These are phyloP conservation scores for Neurospora sp. DNA, from an alignment of 495 filamentous ascomycete genomes.

Conservation along the genomic window DNA sequence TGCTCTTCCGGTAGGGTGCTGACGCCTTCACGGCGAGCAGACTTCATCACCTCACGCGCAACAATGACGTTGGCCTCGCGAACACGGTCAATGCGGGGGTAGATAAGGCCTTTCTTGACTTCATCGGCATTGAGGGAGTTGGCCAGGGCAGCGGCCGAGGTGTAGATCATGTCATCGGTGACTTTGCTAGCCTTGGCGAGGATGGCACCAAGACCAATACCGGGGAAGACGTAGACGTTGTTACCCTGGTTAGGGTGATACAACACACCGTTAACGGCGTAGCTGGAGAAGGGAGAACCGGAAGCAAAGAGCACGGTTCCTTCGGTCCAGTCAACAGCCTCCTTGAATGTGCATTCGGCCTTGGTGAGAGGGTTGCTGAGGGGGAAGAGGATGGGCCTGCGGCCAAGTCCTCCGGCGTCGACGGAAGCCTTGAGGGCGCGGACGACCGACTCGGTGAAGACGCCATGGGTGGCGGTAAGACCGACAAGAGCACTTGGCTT, in stretches of 20 bases:
- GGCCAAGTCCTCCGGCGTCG: conserved; percentile 60
- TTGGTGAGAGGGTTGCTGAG: conserved; percentile 91
- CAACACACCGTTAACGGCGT: conserved; percentile 52
- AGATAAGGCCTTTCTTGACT: conserved; percentile 71
- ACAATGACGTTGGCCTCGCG: conserved; percentile 82
- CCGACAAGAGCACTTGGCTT: conserved; percentile 92
- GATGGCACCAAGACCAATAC: conserved; percentile 90
- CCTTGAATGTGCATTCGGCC: conserved; percentile 94
- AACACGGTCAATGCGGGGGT: conserved; percentile 88
- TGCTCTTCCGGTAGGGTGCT: conserved; percentile 51
- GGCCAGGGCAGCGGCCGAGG: conserved; percentile 72
- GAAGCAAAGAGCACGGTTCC: conserved; percentile 89
- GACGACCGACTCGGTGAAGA: conserved; percentile 84
- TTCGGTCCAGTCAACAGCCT: conserved; percentile 78
- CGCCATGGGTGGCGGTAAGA: conserved; percentile 84
- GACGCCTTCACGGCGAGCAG: conserved; percentile 55
- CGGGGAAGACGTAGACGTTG: conserved; percentile 95
- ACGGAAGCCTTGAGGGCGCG: conserved; percentile 61
- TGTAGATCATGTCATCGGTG: conserved; percentile 94
- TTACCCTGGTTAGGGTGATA: conserved; percentile 85
- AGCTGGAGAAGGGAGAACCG: conserved; percentile 82
- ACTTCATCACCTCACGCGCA: conserved; percentile 85
- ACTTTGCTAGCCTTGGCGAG: conserved; percentile 79
- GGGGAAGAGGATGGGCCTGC: conserved; percentile 81
- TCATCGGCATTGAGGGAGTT: conserved; percentile 71